These are phyloP conservation scores for Fusarium sp. DNA, from an alignment of 2,329 filamentous ascomycete species.

Conservation along the genomic window DNA sequence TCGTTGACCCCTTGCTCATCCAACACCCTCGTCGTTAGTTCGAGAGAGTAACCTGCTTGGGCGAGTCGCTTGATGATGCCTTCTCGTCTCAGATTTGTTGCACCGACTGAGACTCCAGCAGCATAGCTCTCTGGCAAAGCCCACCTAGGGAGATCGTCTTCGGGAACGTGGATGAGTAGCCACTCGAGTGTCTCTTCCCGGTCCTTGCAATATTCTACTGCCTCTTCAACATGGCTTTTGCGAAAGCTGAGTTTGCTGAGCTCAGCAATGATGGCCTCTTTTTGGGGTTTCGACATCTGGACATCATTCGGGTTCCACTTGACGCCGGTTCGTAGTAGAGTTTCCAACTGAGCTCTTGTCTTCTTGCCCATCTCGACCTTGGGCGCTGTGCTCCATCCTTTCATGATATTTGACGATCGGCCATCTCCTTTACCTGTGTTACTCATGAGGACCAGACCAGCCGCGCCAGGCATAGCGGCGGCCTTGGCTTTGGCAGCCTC, in stretches of 20 bases:
- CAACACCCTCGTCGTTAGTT: conserved; percentile 83
- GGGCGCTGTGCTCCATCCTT: conserved; percentile 84
- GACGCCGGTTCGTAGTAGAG: conserved; percentile 78
- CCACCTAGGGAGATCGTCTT: conserved; percentile 95
- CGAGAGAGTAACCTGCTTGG: conserved; percentile 83
- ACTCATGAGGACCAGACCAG: conserved; percentile 65
- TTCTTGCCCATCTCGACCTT: conserved; percentile 93
- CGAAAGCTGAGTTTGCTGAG: conserved; percentile 85
- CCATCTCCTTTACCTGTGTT: conserved; percentile 52
- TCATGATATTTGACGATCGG: conserved; percentile 62
- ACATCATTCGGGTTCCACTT: conserved; percentile 89
- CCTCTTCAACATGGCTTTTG: conserved; percentile 89
- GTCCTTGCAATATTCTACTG: conserved; percentile 87
- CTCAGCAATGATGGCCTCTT: conserved; percentile 74
- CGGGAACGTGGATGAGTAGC: conserved; percentile 95
- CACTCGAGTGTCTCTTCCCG: conserved; percentile 93
- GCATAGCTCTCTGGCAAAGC: conserved; percentile 91
- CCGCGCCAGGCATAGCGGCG: conserved; percentile 69
- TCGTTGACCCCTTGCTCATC: conserved; percentile 79
- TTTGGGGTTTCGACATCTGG: conserved; percentile 68
- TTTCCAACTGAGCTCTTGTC: conserved; percentile 82
- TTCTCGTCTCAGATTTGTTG: conserved; percentile 83
- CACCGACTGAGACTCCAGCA: conserved; percentile 87
- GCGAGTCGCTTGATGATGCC: conserved; percentile 84
- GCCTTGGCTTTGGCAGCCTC: conserved; percentile 76